phyloP scores from a whole-genome alignment of 306 rosid species.

The Benincasa hispida region DNA sequence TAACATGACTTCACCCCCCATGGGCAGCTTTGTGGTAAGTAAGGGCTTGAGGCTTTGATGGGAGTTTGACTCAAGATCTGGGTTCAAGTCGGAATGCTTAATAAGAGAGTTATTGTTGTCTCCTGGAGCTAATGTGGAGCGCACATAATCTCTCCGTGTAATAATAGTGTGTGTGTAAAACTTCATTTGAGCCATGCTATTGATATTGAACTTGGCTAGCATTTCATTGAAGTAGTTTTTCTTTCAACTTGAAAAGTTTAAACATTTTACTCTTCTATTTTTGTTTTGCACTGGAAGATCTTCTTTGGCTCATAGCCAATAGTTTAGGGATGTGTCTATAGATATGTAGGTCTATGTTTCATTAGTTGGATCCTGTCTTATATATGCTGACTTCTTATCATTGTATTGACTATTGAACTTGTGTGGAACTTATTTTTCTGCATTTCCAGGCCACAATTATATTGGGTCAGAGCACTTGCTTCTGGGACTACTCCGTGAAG shows the following conservation, averaged over 20 bases:
- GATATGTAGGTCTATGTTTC: background rate
- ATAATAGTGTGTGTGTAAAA: background rate
- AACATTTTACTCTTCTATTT: background rate
- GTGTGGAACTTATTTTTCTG: background rate
- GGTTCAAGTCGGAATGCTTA: background rate
- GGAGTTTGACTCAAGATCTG: background rate
- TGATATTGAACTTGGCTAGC: background rate
- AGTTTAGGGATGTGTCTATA: background rate
- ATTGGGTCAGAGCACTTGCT: slow-evolving; percentile 98
- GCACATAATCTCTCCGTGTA: background rate
- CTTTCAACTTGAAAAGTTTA: background rate
- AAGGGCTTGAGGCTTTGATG: background rate
- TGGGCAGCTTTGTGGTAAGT: background rate
- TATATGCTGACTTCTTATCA: background rate
- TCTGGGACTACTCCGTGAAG: slow-evolving; percentile 91
- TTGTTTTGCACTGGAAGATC: background rate
- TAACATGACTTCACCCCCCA: background rate
- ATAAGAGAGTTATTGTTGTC: background rate
- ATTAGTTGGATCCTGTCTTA: background rate
- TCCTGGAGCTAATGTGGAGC: background rate
- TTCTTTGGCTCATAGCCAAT: background rate
- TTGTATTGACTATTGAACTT: background rate
- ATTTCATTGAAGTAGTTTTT: background rate
- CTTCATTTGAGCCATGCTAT: background rate
- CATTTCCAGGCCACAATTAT: slow-evolving; percentile 68